These are phyloP conservation scores for Psophocarpus tetragonolobus DNA, from an alignment of 306 rosid species.

Conservation along the genomic window DNA sequence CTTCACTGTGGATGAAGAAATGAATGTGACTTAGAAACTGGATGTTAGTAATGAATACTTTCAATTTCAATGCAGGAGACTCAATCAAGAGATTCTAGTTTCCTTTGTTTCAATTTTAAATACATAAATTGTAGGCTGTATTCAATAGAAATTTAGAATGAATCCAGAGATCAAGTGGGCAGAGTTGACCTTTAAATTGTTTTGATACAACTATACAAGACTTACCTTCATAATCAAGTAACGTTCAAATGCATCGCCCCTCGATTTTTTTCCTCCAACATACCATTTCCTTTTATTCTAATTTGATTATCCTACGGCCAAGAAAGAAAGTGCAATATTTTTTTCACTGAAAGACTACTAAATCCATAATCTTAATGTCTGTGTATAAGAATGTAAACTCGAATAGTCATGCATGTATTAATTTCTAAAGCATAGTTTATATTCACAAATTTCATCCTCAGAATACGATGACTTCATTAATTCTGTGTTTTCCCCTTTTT, in stretches of 20 bases:
- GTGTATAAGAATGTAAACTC: neutral
- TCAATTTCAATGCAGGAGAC: neutral
- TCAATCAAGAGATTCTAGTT: neutral
- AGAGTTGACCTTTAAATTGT: neutral
- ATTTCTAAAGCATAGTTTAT: slow-evolving; percentile 16
- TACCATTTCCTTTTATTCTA: neutral
- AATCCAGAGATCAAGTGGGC: neutral
- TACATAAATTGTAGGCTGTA: neutral
- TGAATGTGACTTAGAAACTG: slow-evolving; percentile 1
- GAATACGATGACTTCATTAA: neutral
- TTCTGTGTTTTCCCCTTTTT: slow-evolving; percentile 9
- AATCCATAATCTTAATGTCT: neutral
- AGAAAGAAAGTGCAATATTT: neutral
- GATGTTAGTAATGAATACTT: neutral
- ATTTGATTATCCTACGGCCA: neutral
- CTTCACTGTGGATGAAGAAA: slow-evolving; percentile 11
- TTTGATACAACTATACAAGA: neutral
- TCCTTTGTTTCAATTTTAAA: neutral
- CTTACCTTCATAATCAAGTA: slow-evolving; percentile 16
- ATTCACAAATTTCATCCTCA: slow-evolving; percentile 19
- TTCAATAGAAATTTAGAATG: slow-evolving; percentile 3
- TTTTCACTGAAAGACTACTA: neutral
- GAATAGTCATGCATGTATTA: neutral
- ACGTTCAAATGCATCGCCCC: neutral
- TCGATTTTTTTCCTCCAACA: neutral